Conservation (phyloP, 768 basidiomycete genomes). For the Lanmaoa rubissima region DNA sequence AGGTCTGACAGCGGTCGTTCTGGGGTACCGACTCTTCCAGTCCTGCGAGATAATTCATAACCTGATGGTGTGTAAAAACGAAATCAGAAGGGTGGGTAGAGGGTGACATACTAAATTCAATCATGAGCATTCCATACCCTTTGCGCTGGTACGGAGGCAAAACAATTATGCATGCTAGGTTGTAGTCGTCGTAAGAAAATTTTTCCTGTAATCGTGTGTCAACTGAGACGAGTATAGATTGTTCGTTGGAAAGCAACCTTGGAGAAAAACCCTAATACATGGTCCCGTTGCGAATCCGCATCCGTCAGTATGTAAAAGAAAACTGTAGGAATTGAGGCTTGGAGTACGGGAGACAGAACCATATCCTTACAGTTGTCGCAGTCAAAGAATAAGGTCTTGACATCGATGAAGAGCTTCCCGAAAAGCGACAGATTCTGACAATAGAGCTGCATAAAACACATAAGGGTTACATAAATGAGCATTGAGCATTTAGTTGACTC, state of each 20-base stretch:
- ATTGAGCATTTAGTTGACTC: constrained; percentile 14
- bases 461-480: neutral
- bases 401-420: constrained; percentile 98
- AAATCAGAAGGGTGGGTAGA: neutral
- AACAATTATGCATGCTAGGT: constrained; percentile 94
- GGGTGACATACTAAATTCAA: constrained; percentile 87
- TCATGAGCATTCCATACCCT: constrained; percentile 93
- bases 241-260: constrained; percentile 39
- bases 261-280: constrained; percentile 73
- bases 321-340: constrained; percentile 38
- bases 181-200: constrained; percentile 93
- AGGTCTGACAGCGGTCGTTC: constrained; percentile 95
- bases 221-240: neutral
- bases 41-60: constrained; percentile 85
- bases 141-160: constrained; percentile 90
- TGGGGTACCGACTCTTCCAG: constrained; percentile 83
- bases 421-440: constrained; percentile 96
- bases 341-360: neutral
- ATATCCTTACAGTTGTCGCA: constrained; percentile 70
- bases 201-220: constrained; percentile 63
- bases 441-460: constrained; percentile 60
- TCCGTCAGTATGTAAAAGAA: constrained; percentile 93
- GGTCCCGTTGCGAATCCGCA: constrained; percentile 72
- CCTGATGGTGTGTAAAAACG: constrained; percentile 44
- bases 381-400: constrained; percentile 93